These are phyloP conservation scores for Cryptococcus neoformans DNA, from an alignment of 1,284 basidiomycete species.

Conservation along the genomic window DNA sequence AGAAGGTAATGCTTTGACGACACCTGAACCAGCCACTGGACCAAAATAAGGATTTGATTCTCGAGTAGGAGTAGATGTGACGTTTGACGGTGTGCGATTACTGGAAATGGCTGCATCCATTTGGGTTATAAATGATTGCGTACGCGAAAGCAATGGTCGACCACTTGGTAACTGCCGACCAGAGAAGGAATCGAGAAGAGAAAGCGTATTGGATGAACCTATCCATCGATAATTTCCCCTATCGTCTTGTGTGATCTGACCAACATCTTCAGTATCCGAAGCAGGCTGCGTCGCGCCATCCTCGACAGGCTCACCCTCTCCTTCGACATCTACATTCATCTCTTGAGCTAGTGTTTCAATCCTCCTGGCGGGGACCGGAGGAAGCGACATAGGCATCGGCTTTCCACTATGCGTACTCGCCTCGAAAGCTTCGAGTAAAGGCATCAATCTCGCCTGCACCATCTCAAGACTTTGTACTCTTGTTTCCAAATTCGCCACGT, in stretches of 20 bases:
- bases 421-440: constrained; percentile 39
- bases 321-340: not conserved
- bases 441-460: constrained; percentile 31
- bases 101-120: constrained; percentile 6
- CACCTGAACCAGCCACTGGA: constrained; percentile 80
- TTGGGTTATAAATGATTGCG: constrained; percentile 3
- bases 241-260: constrained; percentile 81
- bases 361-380: not conserved
- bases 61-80: constrained; percentile 50
- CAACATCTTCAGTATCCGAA: constrained; percentile 60
- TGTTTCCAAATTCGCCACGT: constrained; percentile 43
- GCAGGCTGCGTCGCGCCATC: constrained; percentile 54
- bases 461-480: constrained; percentile 46
- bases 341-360: too few relatives aligned
- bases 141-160: not conserved
- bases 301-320: constrained; percentile 50
- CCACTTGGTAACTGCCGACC: not conserved
- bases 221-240: constrained; percentile 90
- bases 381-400: not conserved
- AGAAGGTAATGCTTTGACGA: constrained; percentile 73
- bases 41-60: constrained; percentile 79
- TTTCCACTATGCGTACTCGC: constrained; percentile 4
- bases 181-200: constrained; percentile 81
- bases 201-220: constrained; percentile 84
- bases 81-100: constrained; percentile 8